Evolutionary conservation across 225 moss, liverwort and hornwort species (phyloP).

Genomic region (Neckera pumila): DNA sequence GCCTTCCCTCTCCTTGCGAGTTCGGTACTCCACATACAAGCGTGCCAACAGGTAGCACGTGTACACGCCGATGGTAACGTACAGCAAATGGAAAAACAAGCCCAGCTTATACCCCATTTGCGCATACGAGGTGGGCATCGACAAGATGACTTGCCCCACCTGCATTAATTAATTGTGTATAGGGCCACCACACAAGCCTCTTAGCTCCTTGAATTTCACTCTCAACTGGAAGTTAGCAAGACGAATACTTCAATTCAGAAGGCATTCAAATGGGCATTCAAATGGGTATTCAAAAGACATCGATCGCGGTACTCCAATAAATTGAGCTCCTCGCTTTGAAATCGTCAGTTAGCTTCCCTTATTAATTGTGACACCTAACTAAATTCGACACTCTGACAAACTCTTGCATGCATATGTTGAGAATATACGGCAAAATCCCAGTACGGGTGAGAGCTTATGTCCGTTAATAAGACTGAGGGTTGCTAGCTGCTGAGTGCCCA

Average conservation of each 20-base stretch:
- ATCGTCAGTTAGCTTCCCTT: neutral
- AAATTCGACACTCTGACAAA: neutral
- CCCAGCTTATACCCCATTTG: constrained; percentile 40
- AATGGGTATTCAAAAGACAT: neutral
- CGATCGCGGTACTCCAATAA: neutral
- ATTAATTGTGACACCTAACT: neutral
- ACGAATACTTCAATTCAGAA: neutral
- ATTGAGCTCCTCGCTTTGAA: neutral
- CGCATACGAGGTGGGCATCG: constrained; percentile 45
- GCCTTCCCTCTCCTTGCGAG: constrained; percentile 31
- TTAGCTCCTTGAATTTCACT: neutral
- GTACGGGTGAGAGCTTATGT: neutral
- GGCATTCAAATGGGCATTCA: neutral
- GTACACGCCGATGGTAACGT: constrained; percentile 16
- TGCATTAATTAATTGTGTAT: neutral
- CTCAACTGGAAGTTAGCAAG: neutral
- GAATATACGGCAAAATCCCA: neutral
- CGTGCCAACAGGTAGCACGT: constrained; percentile 36
- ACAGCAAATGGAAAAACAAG: constrained; percentile 21
- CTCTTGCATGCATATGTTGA: neutral
- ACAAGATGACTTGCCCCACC: constrained; percentile 47
- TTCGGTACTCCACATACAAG: constrained; percentile 36
- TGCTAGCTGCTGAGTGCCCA: no score
- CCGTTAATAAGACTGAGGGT: no score
- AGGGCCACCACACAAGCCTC: neutral